Evolutionary conservation across 2,329 filamentous ascomycete species (phyloP).

Genomic region (Pseudovirgaria hyperparasitica): DNA sequence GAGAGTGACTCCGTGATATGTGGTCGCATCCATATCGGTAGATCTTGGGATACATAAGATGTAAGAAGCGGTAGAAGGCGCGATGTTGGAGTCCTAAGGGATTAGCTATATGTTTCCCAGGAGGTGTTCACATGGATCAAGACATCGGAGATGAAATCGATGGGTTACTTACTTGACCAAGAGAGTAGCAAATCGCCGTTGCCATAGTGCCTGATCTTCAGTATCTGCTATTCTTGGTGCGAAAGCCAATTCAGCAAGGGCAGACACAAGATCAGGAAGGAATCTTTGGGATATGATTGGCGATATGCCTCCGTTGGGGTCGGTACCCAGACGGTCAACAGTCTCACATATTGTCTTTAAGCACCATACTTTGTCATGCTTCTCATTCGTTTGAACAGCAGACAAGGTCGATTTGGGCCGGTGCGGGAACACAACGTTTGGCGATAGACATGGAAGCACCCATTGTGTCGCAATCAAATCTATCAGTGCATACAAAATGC

Average conservation of each 20-base stretch:
- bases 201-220: conserved; percentile 7
- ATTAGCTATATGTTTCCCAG: background rate
- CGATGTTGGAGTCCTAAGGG: conserved; percentile 32
- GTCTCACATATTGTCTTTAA: no score
- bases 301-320: conserved; percentile 13
- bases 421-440: conserved; percentile 18
- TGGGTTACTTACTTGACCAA: conserved; percentile 4
- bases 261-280: conserved; percentile 22
- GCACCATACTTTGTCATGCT: no score
- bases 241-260: conserved; percentile 20
- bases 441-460: conserved; percentile 21
- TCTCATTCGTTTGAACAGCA: no score
- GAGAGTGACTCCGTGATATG: conserved; percentile 47
- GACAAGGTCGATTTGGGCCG: conserved; percentile 23
- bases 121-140: background rate
- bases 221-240: conserved; percentile 11
- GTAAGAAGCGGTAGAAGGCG: conserved; percentile 50
- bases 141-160: background rate
- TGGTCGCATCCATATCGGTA: conserved; percentile 47
- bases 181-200: conserved; percentile 9
- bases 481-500: conserved; percentile 24
- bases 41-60: conserved; percentile 48
- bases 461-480: conserved; percentile 20
- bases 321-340: conserved; percentile 1
- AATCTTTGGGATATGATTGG: conserved; percentile 22